Evolutionary conservation across 108 stramenopile genomes (phyloP).

Genomic region (Fragilariopsis cylindrus): DNA sequence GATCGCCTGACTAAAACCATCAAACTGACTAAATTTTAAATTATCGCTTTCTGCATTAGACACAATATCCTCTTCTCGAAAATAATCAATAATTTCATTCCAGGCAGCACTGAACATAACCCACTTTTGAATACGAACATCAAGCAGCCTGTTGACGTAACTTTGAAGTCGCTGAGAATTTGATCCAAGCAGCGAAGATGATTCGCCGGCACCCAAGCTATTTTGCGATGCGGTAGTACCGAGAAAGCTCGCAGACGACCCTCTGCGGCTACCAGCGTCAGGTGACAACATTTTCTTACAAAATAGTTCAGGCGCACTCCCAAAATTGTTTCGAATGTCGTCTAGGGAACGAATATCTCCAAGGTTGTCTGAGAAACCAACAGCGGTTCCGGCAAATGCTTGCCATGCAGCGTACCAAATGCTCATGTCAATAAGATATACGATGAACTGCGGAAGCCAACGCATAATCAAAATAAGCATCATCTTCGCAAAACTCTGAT

Average conservation of each 20-base stretch:
- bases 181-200: conserved; percentile 67
- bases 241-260: conserved; percentile 78
- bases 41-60: conserved; percentile 91
- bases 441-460: conserved; percentile 95
- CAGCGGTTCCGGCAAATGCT: conserved; percentile 91
- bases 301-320: conserved; percentile 86
- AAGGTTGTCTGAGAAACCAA: conserved; percentile 91
- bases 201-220: conserved; percentile 48
- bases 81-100: conserved; percentile 95
- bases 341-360: conserved; percentile 88
- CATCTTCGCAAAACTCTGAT: conserved; percentile 87
- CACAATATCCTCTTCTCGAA: conserved; percentile 91
- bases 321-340: conserved; percentile 89
- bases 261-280: conserved; percentile 86
- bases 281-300: conserved; percentile 90
- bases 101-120: conserved; percentile 96
- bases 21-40: conserved; percentile 93
- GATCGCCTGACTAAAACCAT: conserved; percentile 92
- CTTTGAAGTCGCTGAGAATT: conserved; percentile 81
- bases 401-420: conserved; percentile 98
- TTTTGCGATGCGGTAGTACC: conserved; percentile 39
- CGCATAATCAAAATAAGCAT: conserved; percentile 75
- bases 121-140: conserved; percentile 97
- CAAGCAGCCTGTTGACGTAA: conserved; percentile 88
- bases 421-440: conserved; percentile 95